Evolutionary conservation across 2,329 filamentous ascomycete species (phyloP).

Genomic region (Diatrype stigma): DNA sequence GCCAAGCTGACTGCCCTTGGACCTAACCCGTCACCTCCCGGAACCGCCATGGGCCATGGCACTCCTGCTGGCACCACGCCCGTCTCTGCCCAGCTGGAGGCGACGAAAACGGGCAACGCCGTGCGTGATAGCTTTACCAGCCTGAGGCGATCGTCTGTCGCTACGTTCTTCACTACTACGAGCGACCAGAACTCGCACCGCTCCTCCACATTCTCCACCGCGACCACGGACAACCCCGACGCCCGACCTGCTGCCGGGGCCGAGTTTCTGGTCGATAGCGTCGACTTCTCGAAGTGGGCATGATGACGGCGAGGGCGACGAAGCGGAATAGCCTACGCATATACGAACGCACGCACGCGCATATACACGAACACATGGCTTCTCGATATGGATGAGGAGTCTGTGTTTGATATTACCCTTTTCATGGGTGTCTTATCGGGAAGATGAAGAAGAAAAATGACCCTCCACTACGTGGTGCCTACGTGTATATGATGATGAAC

Average conservation of each 20-base stretch:
- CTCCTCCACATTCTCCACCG: conserved; percentile 53
- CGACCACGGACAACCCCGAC: conserved; percentile 53
- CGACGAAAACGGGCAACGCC: conserved; percentile 40
- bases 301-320: conserved; percentile 20
- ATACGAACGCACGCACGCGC: conserved; percentile 9
- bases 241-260: conserved; percentile 29
- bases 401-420: too few species aligned
- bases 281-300: conserved; percentile 49
- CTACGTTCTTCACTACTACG: conserved; percentile 57
- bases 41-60: conserved; percentile 29
- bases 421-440: too few species aligned
- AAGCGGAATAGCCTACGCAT: conserved; percentile 14
- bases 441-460: too few species aligned
- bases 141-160: conserved; percentile 59
- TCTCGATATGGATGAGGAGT: too few species aligned
- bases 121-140: conserved; percentile 59
- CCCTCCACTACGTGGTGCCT: too few species aligned
- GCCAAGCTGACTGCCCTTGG: conserved; percentile 32
- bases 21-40: conserved; percentile 23
- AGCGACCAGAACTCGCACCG: conserved; percentile 56
- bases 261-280: conserved; percentile 40
- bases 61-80: conserved; percentile 27
- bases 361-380: too few species aligned
- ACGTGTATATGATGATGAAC: conserved; percentile 9
- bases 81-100: conserved; percentile 28